phyloP scores from a whole-genome alignment of 1,284 basidiomycete genomes.

The Trametes polyzona region DNA sequence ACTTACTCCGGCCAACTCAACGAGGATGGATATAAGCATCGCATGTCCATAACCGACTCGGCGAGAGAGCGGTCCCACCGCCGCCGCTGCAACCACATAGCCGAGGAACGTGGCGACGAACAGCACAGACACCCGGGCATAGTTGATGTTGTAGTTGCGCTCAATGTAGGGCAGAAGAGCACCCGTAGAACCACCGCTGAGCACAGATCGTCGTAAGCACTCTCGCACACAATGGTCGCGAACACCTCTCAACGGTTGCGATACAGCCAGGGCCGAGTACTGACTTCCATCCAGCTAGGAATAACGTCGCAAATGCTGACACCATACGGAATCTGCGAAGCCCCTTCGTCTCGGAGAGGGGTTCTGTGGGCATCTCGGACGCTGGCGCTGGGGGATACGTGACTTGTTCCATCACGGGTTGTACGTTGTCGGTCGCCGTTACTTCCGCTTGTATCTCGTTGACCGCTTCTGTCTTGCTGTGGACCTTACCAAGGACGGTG shows the following conservation, averaged over 20 bases:
- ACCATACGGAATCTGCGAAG: conserved; percentile 27
- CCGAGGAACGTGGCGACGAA: conserved; percentile 37
- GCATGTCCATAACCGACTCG: conserved; percentile 36
- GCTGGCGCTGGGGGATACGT: conserved; percentile 14
- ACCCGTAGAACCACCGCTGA: conserved; percentile 37
- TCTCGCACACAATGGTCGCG: too few species aligned
- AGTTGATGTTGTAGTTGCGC: conserved; percentile 30
- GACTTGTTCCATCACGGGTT: neutral
- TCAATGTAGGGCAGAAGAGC: conserved; percentile 38
- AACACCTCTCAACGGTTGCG: too few species aligned
- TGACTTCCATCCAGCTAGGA: conserved; percentile 38
- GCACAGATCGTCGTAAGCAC: neutral
- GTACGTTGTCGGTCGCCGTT: neutral
- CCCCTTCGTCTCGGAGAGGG: conserved; percentile 31
- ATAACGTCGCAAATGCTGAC: conserved; percentile 32
- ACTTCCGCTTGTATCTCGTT: neutral
- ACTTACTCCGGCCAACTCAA: conserved; percentile 37
- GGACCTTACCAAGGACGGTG: neutral
- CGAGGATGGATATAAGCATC: conserved; percentile 29
- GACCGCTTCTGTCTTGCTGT: neutral
- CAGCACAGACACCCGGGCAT: conserved; percentile 34
- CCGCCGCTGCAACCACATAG: conserved; percentile 33
- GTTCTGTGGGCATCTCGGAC: neutral
- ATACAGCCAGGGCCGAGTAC: too few species aligned
- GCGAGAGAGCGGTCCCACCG: conserved; percentile 30